A percentile compares a stretch with the other conserved stretches of the same genome.
Evolutionary conservation across 495 filamentous ascomycete genomes (phyloP).

Genomic region (Margaritispora aquatica): DNA sequence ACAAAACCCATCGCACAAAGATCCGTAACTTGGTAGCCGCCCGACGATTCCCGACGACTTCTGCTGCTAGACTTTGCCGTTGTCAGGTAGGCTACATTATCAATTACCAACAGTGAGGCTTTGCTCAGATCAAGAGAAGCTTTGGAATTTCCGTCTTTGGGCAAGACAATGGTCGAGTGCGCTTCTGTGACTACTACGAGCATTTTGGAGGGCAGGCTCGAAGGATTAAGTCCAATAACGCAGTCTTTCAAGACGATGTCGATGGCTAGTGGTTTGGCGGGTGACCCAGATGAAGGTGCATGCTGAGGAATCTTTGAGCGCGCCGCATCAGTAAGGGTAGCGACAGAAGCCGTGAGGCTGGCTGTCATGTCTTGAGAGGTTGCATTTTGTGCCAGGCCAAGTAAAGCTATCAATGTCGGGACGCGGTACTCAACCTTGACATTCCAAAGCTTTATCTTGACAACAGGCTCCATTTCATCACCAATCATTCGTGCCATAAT

Average conservation of each 20-base stretch:
- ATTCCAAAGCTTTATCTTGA: slow-evolving; percentile 81
- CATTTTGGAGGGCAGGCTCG: slow-evolving; percentile 64
- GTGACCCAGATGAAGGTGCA: neutral
- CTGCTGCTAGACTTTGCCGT: slow-evolving; percentile 20
- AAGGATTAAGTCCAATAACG: slow-evolving; percentile 79
- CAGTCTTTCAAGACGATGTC: slow-evolving; percentile 74
- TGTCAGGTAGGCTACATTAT: slow-evolving; percentile 54
- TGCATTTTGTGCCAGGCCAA: slow-evolving; percentile 59
- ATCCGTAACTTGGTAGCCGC: slow-evolving; percentile 51
- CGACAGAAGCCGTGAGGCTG: slow-evolving; percentile 74
- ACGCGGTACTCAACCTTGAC: slow-evolving; percentile 80
- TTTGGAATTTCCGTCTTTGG: slow-evolving; percentile 52
- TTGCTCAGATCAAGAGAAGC: slow-evolving; percentile 65
- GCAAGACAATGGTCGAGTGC: slow-evolving; percentile 54
- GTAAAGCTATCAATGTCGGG: slow-evolving; percentile 69
- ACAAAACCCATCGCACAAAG: slow-evolving; percentile 73
- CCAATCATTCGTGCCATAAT: slow-evolving; percentile 81
- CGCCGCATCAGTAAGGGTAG: slow-evolving; percentile 59
- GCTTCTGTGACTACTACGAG: slow-evolving; percentile 74
- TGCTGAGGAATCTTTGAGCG: neutral
- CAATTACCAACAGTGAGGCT: slow-evolving; percentile 75
- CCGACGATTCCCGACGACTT: slow-evolving; percentile 39
- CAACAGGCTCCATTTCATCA: slow-evolving; percentile 86
- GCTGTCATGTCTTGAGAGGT: slow-evolving; percentile 68
- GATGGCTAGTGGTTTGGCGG: slow-evolving; percentile 51